Evolutionary conservation across 768 basidiomycete species (phyloP), one percentile per base, ranked within the genome.

Genomic region (Flagelloscypha sp.): DNA sequence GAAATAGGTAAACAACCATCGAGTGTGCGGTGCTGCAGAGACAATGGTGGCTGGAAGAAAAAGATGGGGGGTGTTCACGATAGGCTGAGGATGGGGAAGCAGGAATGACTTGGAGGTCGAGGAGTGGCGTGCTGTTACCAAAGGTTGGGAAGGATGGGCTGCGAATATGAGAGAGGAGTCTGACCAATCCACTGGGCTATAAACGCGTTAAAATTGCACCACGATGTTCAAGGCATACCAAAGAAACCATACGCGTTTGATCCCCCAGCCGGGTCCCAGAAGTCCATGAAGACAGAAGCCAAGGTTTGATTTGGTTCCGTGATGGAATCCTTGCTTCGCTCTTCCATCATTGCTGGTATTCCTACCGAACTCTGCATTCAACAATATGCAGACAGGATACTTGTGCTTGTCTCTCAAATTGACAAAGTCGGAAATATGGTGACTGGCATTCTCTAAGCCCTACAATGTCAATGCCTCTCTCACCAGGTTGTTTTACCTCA

Each of bases 381-480:
- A 48, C 62, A 65, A 0, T 98, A 76, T 53, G 71, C 74, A 35
- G 93, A 97, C 59, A 72, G 88, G 17, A 63, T 76, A 9, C 64
- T 98, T 13, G 79, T 95, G n/a, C 65, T 95, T 16, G 68, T 97
- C 35, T 92, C 89, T 1, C 93, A 98, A 56, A 54, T 88, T 42
- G 85, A 86, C 24, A 93, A 90, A 72, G 81, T 94, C 9, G 93
- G 93, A 37, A 78, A 70, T 51, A 53, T 98, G 61, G 90, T 94
- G 52, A 55, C 60, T 48, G 19, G 29, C 27, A 21, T 16, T 17
- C 3, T n/a, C 25, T 21, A 19, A 13, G 30, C 18, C 22, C 27
- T 41, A 7, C 22, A 4, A 15, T 27, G 28, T 27, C 19, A 36
- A 10, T 9, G n/a, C n/a, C n/a, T n/a, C n/a, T n/a, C n/a, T n/a